phyloP scores from a whole-genome alignment of 2,329 filamentous ascomycete species.

The Exophiala sideris region DNA sequence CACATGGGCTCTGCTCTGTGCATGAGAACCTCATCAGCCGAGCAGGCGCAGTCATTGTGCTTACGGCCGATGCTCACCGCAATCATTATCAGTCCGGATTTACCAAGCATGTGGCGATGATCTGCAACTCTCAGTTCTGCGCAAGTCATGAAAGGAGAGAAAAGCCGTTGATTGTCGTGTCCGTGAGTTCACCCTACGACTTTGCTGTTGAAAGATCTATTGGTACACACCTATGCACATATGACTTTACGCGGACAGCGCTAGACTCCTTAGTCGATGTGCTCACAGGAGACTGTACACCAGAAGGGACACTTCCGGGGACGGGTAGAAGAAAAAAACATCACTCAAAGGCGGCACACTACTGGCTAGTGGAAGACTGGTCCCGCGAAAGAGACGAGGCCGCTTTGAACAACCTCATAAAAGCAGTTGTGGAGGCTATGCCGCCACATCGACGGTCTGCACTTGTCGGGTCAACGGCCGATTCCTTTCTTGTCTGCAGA shows the following conservation, averaged over 20 bases:
- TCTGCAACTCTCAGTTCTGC: slow-evolving; percentile 57
- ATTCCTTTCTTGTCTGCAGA: slow-evolving; percentile 50
- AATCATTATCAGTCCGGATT: slow-evolving; percentile 93
- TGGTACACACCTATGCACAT: slow-evolving; percentile 88
- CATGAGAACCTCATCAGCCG: slow-evolving; percentile 89
- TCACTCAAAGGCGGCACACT: slow-evolving; percentile 68
- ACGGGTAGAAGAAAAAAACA: slow-evolving; percentile 78
- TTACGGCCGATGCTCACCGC: slow-evolving; percentile 89
- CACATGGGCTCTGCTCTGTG: slow-evolving; percentile 84
- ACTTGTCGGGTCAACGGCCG: slow-evolving; percentile 71
- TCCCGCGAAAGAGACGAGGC: slow-evolving; percentile 71
- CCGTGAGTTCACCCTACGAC: slow-evolving; percentile 92
- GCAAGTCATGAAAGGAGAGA: slow-evolving; percentile 47
- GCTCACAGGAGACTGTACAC: slow-evolving; percentile 69
- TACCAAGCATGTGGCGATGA: slow-evolving; percentile 92
- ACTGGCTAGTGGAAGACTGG: slow-evolving; percentile 89
- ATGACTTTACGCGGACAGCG: slow-evolving; percentile 90
- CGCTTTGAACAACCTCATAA: slow-evolving; percentile 71
- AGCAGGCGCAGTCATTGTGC: slow-evolving; percentile 80
- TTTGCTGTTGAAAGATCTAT: slow-evolving; percentile 90
- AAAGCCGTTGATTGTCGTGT: slow-evolving; percentile 84
- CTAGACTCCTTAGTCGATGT: slow-evolving; percentile 78
- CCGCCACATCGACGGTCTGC: slow-evolving; percentile 42
- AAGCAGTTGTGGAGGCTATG: slow-evolving; percentile 63
- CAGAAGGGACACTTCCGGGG: slow-evolving; percentile 57